Base-by-base conservation (phyloP, 2,329 filamentous ascomycete species). In the Fusarium protoensiforme region DNA sequence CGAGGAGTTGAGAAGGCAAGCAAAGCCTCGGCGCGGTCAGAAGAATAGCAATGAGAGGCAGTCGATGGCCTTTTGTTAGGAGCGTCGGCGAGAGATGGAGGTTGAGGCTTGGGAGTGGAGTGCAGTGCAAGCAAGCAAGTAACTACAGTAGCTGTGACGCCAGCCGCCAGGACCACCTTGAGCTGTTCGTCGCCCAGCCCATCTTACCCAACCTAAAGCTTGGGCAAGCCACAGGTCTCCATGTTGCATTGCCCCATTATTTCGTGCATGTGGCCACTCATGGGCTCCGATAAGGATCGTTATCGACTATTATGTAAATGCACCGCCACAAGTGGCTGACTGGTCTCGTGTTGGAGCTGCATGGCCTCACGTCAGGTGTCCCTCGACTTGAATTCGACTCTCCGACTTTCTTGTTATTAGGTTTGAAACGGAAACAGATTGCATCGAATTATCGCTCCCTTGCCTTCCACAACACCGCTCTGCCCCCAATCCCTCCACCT, bases 291-390 rank as follows among this genome's bases (percentile, higher is more conserved):
- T 70, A 63, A 71, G 64, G 58, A 29, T 35, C 31, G 2, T 74
- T 70, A 77, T 73, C 65, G 68, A 67, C 76, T 58, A 71, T 79
- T 78, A 80, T 77, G 79, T 79, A 80, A 78, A 53, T 54, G 65
- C 74, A 80, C 80, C 73, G 80, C 80, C 80, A 69, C 58, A 60
- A 3, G 68, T 75, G 76, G 72, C 69, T 73, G 48, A 10, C 58
- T 63, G 66, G 68, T 78, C 74, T 71, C 68, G 73, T 78, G 74
- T 76, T 71, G 63, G 60, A 63, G 71, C 68, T 71, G 56, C 64
- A 71, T 75, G 69, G 46, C 67, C 65, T 76, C 67, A 75, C 68
- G 75, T 78, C 74, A 78, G 74, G 64, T 75, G 75, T 75, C 68
- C 67, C 69, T 68, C 72, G 51, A 70, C 62, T 67, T 43, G 43